Evolutionary conservation across 2,329 filamentous ascomycete genomes (phyloP), one percentile per base, ranked within the genome.

Genomic region (Aureobasidium sp.): DNA sequence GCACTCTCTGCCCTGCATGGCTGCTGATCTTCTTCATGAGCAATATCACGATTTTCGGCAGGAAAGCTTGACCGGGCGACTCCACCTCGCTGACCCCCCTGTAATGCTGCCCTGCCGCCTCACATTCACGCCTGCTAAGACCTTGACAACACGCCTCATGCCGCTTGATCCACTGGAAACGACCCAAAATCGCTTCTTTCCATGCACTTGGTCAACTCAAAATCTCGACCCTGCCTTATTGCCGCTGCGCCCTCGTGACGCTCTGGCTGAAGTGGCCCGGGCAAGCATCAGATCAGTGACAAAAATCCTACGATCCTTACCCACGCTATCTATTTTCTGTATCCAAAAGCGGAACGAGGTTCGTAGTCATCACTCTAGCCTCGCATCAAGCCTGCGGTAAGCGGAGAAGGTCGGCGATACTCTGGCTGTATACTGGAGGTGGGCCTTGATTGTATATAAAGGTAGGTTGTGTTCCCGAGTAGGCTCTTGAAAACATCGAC

Each of bases 81-180:
- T 37, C 45, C 24, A 29, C 30, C 44, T 48, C n/a, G 27, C 8
- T 35, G 19, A 45, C 27, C 17, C 10, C 45, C 45, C 7, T 50
- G 45, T 24, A 35, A 39, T 35, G 21, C 44, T 48, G 44, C 32
- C 22, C 44, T 48, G 30, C 44, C 44, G 44, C 44, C n/a, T 37
- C 22, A 19, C 16, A 17, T 8, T 6, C 35, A 30, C n/a, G 44
- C 32, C 14, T 37, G 22, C 16, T 27, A 35, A 21, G 16, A 7
- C 3, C n/a, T 11, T 24, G 17, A 17, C 30, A 8, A 48, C 16
- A 48, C 32, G 44, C 5, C 17, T 30, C 32, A 34, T n/a, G 17
- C 29, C n/a, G 27, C 27, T 30, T 30, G 12, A 6, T 48, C 44
- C 44, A 37, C 44, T 45, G 7, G 17, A n/a, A 2, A 14, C 32